A percentile compares a stretch with the other conserved stretches of the same genome.
Conservation (phyloP, 2,329 filamentous ascomycete genomes). For the Phyllosticta citribraziliensis region DNA sequence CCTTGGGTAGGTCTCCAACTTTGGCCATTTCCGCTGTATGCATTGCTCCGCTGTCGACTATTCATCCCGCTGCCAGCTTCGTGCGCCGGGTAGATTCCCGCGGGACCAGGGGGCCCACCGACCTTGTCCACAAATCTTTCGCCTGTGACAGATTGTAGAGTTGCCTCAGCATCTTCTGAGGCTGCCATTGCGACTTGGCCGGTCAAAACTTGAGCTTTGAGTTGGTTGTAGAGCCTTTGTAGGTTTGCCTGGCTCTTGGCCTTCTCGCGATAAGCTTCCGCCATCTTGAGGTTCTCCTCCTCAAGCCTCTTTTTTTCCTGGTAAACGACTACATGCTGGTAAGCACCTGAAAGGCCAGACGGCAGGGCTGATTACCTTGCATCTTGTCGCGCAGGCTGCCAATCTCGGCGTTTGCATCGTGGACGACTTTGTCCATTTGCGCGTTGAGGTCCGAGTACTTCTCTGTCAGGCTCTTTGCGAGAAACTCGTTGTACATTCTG, state of each 20-base stretch:
- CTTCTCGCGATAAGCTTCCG: slow-evolving; percentile 59
- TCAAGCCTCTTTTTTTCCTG: not conserved
- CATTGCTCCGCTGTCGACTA: slow-evolving; percentile 6
- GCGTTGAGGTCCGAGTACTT: slow-evolving; percentile 57
- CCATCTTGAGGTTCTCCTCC: slow-evolving; percentile 28
- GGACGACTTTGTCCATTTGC: slow-evolving; percentile 62
- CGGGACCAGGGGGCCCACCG: slow-evolving; percentile 18
- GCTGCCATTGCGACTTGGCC: slow-evolving; percentile 46
- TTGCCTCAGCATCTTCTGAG: slow-evolving; percentile 34
- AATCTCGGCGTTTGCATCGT: slow-evolving; percentile 67
- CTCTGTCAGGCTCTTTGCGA: slow-evolving; percentile 61
- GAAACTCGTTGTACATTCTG: slow-evolving; percentile 67
- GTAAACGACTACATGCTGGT: not conserved
- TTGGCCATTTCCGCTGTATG: slow-evolving; percentile 2
- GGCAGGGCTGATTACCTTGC: slow-evolving; percentile 37
- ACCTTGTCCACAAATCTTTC: slow-evolving; percentile 18
- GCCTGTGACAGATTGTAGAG: slow-evolving; percentile 17
- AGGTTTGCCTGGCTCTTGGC: slow-evolving; percentile 57
- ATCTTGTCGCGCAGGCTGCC: slow-evolving; percentile 55
- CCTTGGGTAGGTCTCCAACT: slow-evolving; percentile 16
- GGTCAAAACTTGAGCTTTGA: slow-evolving; percentile 47
- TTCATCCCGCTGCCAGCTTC: not conserved
- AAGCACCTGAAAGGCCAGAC: not conserved
- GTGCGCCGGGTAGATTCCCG: not conserved
- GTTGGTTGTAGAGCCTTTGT: slow-evolving; percentile 49